A percentile compares a stretch with the other conserved stretches of the same genome.
These are phyloP conservation scores for Glarea lozoyensis DNA, from an alignment of 495 filamentous ascomycete species.

Conservation along the genomic window DNA sequence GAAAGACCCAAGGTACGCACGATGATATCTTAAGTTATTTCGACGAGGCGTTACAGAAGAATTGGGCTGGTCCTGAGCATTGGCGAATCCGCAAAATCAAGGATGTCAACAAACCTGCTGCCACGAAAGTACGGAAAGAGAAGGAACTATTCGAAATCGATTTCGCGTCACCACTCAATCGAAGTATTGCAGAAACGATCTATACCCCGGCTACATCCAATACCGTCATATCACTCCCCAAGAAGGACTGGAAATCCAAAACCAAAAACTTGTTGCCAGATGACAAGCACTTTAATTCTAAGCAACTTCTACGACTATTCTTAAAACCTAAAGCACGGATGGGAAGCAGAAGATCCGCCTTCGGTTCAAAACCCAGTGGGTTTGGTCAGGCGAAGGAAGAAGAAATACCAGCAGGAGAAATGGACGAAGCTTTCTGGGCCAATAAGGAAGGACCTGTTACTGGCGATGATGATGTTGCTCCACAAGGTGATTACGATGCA, in stretches of 20 bases:
- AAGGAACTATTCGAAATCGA: slow-evolving; percentile 96
- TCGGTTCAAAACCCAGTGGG: slow-evolving; percentile 24
- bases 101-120: slow-evolving; percentile 56
- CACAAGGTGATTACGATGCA: slow-evolving; percentile 78
- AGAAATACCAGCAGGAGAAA: slow-evolving; percentile 57
- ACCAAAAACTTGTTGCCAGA: slow-evolving; percentile 89
- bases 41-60: slow-evolving; percentile 87
- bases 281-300: slow-evolving; percentile 97
- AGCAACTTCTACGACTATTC: slow-evolving; percentile 80
- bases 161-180: slow-evolving; percentile 65
- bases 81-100: slow-evolving; percentile 96
- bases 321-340: slow-evolving; percentile 86
- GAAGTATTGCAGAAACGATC: slow-evolving; percentile 64
- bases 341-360: slow-evolving; percentile 36
- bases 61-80: slow-evolving; percentile 98
- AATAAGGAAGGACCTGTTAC: slow-evolving; percentile 51
- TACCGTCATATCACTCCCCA: slow-evolving; percentile 71
- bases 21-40: slow-evolving; percentile 97
- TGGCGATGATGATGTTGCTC: slow-evolving; percentile 33
- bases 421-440: slow-evolving; percentile 96
- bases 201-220: slow-evolving; percentile 79
- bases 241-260: slow-evolving; percentile 92
- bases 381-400: slow-evolving; percentile 36
- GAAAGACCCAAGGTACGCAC: slow-evolving; percentile 48
- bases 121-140: slow-evolving; percentile 65